These are phyloP conservation scores for Candida germanica DNA, from an alignment of 805 yeast genomes.

Conservation along the genomic window DNA sequence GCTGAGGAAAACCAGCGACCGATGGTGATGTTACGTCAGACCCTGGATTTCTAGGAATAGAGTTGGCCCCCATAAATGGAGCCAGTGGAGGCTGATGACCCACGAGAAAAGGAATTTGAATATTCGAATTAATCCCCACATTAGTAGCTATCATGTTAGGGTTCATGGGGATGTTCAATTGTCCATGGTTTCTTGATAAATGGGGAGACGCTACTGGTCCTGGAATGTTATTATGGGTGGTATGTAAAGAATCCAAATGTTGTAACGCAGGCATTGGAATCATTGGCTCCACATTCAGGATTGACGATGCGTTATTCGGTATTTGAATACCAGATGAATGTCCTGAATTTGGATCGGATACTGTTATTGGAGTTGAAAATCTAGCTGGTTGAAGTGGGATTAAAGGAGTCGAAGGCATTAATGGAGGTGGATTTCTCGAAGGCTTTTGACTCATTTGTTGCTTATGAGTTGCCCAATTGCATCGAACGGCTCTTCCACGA, in stretches of 20 bases:
- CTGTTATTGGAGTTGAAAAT: neutral
- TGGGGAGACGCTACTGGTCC: neutral
- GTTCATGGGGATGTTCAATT: neutral
- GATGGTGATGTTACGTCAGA: neutral
- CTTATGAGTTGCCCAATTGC: conserved; percentile 86
- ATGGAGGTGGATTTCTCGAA: conserved; percentile 3
- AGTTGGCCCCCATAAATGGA: neutral
- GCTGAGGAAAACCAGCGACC: neutral
- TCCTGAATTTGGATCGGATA: neutral
- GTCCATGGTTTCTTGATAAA: neutral
- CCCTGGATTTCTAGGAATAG: neutral
- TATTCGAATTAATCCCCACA: neutral
- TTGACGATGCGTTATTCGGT: neutral
- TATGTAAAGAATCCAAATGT: too few relatives aligned
- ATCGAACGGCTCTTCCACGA: conserved; percentile 73
- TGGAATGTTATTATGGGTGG: neutral
- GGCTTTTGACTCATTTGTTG: conserved; percentile 26
- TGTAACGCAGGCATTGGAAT: neutral
- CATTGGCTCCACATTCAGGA: neutral
- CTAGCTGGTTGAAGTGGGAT: neutral
- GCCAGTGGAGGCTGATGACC: neutral
- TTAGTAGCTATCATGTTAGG: neutral
- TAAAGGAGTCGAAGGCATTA: conserved; percentile 2
- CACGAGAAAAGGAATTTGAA: neutral
- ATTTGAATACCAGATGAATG: neutral